Base-by-base conservation (phyloP, 2,329 filamentous ascomycete genomes). In the Colletotrichum sp. region DNA sequence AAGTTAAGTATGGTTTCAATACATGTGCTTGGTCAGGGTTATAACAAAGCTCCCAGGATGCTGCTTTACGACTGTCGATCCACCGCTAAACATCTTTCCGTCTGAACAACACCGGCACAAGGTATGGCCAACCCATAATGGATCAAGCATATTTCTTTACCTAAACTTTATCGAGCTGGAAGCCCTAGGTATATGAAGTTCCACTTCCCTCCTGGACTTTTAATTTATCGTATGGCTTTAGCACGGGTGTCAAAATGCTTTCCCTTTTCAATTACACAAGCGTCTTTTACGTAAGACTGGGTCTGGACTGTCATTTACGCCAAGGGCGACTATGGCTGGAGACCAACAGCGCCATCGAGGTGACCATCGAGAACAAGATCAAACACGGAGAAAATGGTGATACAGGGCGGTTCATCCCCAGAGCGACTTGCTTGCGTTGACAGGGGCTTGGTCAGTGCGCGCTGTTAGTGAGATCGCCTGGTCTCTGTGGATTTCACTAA, bases 331-430 rank as follows among this genome's bases (percentile, higher is more conserved):
- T 21, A 24, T 44, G 64, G 64, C 36, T 55, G 59, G 26, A 9
- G 13, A 26, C 34, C 55, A 39, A 57, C 5, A 39, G 36, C 49
- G 68, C 64, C 59, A 64, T 52, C 16, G 34, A 68, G 24, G 26
- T 34, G 30, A 28, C 26, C n/a, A 24, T 49, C n/a, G 64, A 59
- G 18, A 59, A 68, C 70, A 52, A 60, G n/a, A 34, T 76, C 73
- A 76, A 76, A 76, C 70, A 76, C 64, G 70, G 73, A 68, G 73
- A 66, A 71, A 44, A 75, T 72, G 62, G 70, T 73, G 73, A 73
- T 55, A 73, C 73, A 73, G 36, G 70, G 62, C 39, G 69, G 72
- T 55, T 72, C 69, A 60, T 66, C 72, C 44, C 69, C 39, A 72
- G 70, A 73, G 24, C 55, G 18, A 52, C 39, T 15, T 49, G 44